Percentiles rank a stretch among this genome's conserved stretches.
phyloP scores from a whole-genome alignment of 106 monocot species.

The Dactylorhiza incarnata region DNA sequence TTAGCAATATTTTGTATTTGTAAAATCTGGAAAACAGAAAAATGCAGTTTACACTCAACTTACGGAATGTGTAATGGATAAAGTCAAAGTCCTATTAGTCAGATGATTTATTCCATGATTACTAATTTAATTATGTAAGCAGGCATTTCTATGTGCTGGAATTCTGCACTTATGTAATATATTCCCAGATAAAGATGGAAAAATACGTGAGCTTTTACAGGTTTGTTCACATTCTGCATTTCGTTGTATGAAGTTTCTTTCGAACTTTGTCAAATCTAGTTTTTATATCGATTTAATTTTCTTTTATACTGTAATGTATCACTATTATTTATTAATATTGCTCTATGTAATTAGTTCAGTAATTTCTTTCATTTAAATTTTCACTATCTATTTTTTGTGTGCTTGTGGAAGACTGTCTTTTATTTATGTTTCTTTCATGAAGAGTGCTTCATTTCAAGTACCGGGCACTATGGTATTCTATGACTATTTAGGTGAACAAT shows the following conservation, averaged over 20 bases:
- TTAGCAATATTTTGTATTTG: too few species aligned
- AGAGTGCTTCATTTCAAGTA: not conserved
- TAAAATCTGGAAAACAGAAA: too few species aligned
- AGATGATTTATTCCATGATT: not conserved
- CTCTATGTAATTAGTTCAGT: not conserved
- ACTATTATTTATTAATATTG: not conserved
- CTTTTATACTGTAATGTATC: not conserved
- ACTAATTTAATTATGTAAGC: not conserved
- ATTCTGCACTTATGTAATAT: conserved; percentile 8
- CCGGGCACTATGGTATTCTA: not conserved
- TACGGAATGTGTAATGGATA: too few species aligned
- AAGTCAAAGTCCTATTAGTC: too few species aligned
- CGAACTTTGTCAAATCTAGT: not conserved
- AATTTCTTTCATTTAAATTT: not conserved
- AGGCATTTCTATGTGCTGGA: conserved; percentile 11
- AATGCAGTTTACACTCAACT: too few species aligned
- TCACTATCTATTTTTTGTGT: not conserved
- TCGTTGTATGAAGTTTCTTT: not conserved
- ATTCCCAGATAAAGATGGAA: conserved; percentile 11
- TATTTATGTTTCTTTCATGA: not conserved
- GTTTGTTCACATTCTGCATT: conserved; percentile 3
- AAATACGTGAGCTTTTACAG: conserved; percentile 8
- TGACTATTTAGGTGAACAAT: not conserved
- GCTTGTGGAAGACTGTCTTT: too few species aligned
- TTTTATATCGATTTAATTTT: not conserved